Evolutionary conservation across 1,284 basidiomycete species (phyloP).

Genomic region (Puccinia novopanici): DNA sequence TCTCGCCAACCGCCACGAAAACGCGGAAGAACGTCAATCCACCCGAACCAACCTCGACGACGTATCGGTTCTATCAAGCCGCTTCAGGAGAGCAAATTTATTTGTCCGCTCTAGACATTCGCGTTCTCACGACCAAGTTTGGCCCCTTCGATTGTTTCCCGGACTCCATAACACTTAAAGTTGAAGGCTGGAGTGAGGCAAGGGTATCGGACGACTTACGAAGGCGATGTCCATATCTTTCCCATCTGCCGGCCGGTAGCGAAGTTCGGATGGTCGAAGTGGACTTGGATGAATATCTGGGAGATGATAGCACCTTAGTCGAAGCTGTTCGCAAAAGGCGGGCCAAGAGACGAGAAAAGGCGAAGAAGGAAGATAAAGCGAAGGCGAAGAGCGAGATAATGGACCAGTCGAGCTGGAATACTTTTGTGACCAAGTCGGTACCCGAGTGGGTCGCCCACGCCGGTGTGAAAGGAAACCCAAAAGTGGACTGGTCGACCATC

Average conservation of each 20-base stretch:
- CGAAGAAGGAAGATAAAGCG: slow-evolving; percentile 44
- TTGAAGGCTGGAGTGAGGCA: slow-evolving; percentile 72
- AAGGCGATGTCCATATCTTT: slow-evolving; percentile 91
- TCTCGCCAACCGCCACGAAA: slow-evolving; percentile 53
- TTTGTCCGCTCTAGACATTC: slow-evolving; percentile 92
- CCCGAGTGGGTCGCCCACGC: background rate
- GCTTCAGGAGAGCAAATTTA: slow-evolving; percentile 87
- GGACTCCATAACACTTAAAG: slow-evolving; percentile 72
- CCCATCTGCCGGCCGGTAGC: slow-evolving; percentile 83
- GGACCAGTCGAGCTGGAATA: slow-evolving; percentile 2
- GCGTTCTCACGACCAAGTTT: slow-evolving; percentile 83
- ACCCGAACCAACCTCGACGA: slow-evolving; percentile 55
- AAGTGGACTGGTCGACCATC: background rate
- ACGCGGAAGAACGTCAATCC: slow-evolving; percentile 57
- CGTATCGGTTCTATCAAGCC: slow-evolving; percentile 92
- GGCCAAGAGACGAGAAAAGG: slow-evolving; percentile 31
- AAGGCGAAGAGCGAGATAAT: slow-evolving; percentile 39
- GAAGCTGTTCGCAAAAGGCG: slow-evolving; percentile 61
- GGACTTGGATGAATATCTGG: slow-evolving; percentile 70
- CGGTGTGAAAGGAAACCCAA: background rate
- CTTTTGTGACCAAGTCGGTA: slow-evolving; percentile 6
- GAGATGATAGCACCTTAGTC: slow-evolving; percentile 80
- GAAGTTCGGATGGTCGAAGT: slow-evolving; percentile 94
- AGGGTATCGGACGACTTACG: slow-evolving; percentile 87
- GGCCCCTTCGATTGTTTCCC: slow-evolving; percentile 82